A percentile compares a stretch with the other conserved stretches of the same genome.
Evolutionary conservation across 208 protist genomes (phyloP).

Genomic region (Acanthamoeba comandoni): DNA sequence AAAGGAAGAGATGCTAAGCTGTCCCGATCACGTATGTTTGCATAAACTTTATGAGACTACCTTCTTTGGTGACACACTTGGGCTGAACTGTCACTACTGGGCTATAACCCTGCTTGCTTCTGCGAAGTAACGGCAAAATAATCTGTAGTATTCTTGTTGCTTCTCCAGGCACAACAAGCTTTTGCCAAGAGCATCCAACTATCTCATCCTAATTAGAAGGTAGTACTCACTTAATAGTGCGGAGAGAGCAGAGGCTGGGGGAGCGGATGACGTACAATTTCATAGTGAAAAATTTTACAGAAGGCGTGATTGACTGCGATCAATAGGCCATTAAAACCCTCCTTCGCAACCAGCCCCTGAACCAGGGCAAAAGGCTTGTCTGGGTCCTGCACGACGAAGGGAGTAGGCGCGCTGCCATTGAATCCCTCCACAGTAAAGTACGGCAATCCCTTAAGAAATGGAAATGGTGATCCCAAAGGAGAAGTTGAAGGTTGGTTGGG

Average conservation of each 20-base stretch:
- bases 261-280: slow-evolving; percentile 2
- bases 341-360: slow-evolving; percentile 43
- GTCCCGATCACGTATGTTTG: neutral
- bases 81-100: slow-evolving; percentile 38
- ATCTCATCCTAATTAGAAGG: slow-evolving; percentile 25
- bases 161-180: slow-evolving; percentile 34
- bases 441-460: slow-evolving; percentile 44
- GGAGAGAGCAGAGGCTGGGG: neutral
- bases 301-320: slow-evolving; percentile 49
- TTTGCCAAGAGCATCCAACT: slow-evolving; percentile 48
- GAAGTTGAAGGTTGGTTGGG: slow-evolving; percentile 7
- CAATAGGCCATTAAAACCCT: slow-evolving; percentile 21
- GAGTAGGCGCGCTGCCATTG: slow-evolving; percentile 29
- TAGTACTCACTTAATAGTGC: neutral
- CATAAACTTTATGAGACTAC: slow-evolving; percentile 27
- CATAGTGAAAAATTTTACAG: slow-evolving; percentile 42
- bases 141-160: neutral
- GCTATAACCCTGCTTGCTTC: slow-evolving; percentile 23
- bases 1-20: neutral
- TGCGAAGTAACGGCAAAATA: slow-evolving; percentile 31
- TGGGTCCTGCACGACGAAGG: slow-evolving; percentile 19
- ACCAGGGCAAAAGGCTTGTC: slow-evolving; percentile 54
- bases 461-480: neutral
- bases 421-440: slow-evolving; percentile 24
- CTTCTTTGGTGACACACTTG: slow-evolving; percentile 31